These are phyloP conservation scores for Phoma herbarum DNA, from an alignment of 2,329 filamentous ascomycete genomes.

Conservation along the genomic window DNA sequence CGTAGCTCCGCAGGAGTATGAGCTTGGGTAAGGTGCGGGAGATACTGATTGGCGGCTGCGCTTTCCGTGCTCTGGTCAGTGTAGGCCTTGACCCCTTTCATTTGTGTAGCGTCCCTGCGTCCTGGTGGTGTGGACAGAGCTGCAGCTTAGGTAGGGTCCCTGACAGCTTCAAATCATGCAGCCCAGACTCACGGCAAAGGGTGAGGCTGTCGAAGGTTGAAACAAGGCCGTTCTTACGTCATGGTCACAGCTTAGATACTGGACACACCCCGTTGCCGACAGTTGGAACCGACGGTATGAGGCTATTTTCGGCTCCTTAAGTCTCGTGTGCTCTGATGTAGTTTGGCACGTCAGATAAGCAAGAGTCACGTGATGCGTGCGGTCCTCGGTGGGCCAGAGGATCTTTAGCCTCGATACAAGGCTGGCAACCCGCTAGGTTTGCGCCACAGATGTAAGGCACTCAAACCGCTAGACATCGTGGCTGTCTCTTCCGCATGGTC, in stretches of 20 bases:
- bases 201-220: neutral
- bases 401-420: neutral
- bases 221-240: neutral
- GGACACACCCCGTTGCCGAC: neutral
- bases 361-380: neutral
- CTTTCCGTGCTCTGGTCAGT: neutral
- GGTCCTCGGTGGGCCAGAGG: neutral
- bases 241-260: neutral
- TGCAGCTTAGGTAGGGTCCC: neutral
- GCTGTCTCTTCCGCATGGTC: neutral
- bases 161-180: neutral
- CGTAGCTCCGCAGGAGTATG: neutral
- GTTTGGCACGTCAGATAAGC: neutral
- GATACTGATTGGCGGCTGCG: neutral
- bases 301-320: neutral
- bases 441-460: constrained; percentile 1
- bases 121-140: neutral
- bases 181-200: neutral
- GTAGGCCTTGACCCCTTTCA: neutral
- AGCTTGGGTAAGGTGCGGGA: neutral
- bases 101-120: constrained; percentile 1
- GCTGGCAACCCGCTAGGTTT: neutral
- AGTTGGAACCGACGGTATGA: neutral
- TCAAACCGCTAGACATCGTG: neutral
- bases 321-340: neutral